A percentile compares a stretch with the other conserved stretches of the same genome.
phyloP scores from a whole-genome alignment of 2,329 filamentous ascomycete species.

The Endoconidiophora laricicola region DNA sequence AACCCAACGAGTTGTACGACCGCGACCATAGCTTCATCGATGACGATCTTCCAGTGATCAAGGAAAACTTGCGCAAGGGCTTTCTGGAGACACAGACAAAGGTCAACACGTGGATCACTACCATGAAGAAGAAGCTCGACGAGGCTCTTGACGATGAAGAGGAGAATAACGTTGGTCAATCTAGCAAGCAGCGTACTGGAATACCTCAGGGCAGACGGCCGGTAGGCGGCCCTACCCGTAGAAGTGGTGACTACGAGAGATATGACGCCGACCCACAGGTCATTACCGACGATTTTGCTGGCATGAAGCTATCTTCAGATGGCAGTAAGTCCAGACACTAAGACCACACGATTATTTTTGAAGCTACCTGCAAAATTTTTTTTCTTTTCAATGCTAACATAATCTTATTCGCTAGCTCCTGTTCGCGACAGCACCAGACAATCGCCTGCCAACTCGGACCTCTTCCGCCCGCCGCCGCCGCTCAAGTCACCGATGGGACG shows the following conservation, averaged over 20 bases:
- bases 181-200: conserved; percentile 3
- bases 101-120: conserved; percentile 84
- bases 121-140: conserved; percentile 82
- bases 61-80: conserved; percentile 82
- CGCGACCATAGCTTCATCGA: conserved; percentile 85
- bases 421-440: conserved; percentile 30
- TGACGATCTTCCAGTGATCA: conserved; percentile 85
- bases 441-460: conserved; percentile 56
- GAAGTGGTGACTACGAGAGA: conserved; percentile 74
- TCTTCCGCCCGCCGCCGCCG: conserved; percentile 54
- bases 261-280: conserved; percentile 93
- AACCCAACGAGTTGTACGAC: conserved; percentile 37
- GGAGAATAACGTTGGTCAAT: conserved; percentile 16
- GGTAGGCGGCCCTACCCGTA: conserved; percentile 40
- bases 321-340: conserved; percentile 33
- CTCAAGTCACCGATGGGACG: conserved; percentile 36
- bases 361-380: conserved; percentile 11
- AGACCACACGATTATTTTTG: background rate
- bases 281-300: conserved; percentile 73
- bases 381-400: conserved; percentile 14
- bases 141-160: conserved; percentile 65
- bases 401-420: conserved; percentile 28
- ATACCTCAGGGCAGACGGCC: conserved; percentile 29
- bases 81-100: conserved; percentile 88
- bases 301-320: conserved; percentile 45